phyloP scores from a whole-genome alignment of 176 grass and related monocot genomes.

The Aegilops bicornis region DNA sequence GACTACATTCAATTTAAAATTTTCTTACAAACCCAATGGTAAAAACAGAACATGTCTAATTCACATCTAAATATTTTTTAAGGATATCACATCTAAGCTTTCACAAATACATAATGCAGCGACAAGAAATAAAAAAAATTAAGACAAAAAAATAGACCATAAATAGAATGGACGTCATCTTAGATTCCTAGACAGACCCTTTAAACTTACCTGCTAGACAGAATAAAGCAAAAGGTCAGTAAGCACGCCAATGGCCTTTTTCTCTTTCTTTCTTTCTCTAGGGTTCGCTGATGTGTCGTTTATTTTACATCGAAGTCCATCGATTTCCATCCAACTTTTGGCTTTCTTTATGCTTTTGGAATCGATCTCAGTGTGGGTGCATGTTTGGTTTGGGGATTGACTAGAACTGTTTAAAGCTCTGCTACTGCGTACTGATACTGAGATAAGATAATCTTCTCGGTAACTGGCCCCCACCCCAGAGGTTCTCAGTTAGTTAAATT shows the following conservation, averaged over 20 bases:
- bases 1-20: too few species aligned
- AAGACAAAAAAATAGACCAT: too few species aligned
- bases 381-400: not conserved
- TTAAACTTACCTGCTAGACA: too few species aligned
- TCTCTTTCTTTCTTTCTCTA: constrained; percentile 11
- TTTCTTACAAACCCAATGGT: too few species aligned
- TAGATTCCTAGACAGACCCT: too few species aligned
- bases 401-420: not conserved
- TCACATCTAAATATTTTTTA: too few species aligned
- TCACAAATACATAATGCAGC: too few species aligned
- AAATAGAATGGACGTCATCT: too few species aligned
- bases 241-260: constrained; percentile 1
- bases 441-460: not conserved
- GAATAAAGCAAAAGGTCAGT: constrained; percentile 37
- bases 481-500: too few species aligned
- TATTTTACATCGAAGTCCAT: constrained; percentile 37
- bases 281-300: constrained; percentile 9
- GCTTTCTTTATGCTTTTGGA: constrained; percentile 38
- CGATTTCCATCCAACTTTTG: constrained; percentile 30
- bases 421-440: not conserved
- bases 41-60: too few species aligned
- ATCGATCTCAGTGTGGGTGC: not conserved
- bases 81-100: too few species aligned
- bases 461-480: not conserved
- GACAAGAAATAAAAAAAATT: too few species aligned